Evolutionary conservation across 768 basidiomycete species (phyloP).

Genomic region (Paxillus rubicundulus): DNA sequence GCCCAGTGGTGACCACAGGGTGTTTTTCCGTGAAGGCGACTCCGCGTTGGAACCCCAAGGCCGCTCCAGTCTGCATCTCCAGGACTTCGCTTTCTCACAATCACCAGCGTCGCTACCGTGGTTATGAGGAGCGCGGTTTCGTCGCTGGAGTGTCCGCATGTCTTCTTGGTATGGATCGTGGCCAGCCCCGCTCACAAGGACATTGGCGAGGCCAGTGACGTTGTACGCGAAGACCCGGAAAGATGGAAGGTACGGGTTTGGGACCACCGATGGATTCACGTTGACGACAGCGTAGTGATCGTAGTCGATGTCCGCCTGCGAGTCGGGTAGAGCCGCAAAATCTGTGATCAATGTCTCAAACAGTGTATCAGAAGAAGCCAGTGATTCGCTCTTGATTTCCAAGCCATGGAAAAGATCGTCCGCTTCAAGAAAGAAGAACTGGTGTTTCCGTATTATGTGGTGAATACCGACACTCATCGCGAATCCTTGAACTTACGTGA

Average conservation of each 20-base stretch:
- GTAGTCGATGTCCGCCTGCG: constrained; percentile 47
- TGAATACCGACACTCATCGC: background rate
- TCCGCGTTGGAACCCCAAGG: constrained; percentile 59
- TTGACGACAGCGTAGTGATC: constrained; percentile 76
- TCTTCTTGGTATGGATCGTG: constrained; percentile 4
- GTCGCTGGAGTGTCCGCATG: background rate
- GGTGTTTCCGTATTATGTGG: background rate
- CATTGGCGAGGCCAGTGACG: constrained; percentile 39
- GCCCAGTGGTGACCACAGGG: constrained; percentile 70
- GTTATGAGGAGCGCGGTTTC: constrained; percentile 36
- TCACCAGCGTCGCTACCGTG: constrained; percentile 47
- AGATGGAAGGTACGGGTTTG: constrained; percentile 81
- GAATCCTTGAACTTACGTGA: constrained; percentile 47
- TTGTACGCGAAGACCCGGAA: constrained; percentile 86
- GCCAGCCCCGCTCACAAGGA: constrained; percentile 5
- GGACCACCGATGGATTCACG: constrained; percentile 78
- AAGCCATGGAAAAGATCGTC: constrained; percentile 49
- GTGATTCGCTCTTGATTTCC: constrained; percentile 18
- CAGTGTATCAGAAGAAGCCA: constrained; percentile 1
- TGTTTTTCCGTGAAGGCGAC: constrained; percentile 71
- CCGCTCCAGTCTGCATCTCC: constrained; percentile 60
- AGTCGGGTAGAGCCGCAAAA: constrained; percentile 59
- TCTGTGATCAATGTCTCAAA: constrained; percentile 58
- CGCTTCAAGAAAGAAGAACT: constrained; percentile 59
- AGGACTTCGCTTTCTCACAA: constrained; percentile 52